Percentiles rank a stretch among this genome's conserved stretches.
Conservation (phyloP, 169 alveolate genomes). For the Cystoisospora suis region DNA sequence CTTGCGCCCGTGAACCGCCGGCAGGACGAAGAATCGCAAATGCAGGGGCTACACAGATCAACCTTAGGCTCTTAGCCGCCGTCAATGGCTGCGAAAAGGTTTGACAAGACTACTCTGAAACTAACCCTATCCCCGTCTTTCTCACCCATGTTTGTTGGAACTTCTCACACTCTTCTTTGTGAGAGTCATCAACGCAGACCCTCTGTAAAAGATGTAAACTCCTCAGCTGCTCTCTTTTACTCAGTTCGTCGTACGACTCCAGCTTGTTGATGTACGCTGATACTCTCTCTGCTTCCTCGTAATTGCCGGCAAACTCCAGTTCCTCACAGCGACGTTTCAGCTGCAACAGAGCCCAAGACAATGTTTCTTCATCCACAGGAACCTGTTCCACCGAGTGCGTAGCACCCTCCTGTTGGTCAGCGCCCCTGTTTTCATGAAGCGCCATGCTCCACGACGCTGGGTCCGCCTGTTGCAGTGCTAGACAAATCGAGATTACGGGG, state of each 20-base stretch:
- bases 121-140: no score
- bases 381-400: background rate
- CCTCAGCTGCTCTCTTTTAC: background rate
- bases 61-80: no score
- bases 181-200: slow-evolving; percentile 7
- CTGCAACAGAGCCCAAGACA: slow-evolving; percentile 5
- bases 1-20: no score
- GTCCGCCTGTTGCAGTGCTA: no score
- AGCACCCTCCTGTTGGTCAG: background rate
- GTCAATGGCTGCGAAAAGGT: no score
- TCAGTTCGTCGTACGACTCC: background rate
- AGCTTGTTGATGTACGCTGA: background rate
- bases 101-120: no score
- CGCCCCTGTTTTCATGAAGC: background rate
- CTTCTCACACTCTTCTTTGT: background rate
- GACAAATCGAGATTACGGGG: no score
- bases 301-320: background rate
- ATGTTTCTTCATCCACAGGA: background rate
- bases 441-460: no score
- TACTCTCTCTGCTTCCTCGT: slow-evolving; percentile 15
- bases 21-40: no score
- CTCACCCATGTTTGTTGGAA: slow-evolving; percentile 7
- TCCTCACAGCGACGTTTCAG: background rate
- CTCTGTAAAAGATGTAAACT: background rate
- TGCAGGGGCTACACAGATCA: no score